Percentiles rank a stretch among this genome's conserved stretches.
Evolutionary conservation across 2,329 filamentous ascomycete genomes (phyloP).

Genomic region (Zymoseptoria ardabiliae): DNA sequence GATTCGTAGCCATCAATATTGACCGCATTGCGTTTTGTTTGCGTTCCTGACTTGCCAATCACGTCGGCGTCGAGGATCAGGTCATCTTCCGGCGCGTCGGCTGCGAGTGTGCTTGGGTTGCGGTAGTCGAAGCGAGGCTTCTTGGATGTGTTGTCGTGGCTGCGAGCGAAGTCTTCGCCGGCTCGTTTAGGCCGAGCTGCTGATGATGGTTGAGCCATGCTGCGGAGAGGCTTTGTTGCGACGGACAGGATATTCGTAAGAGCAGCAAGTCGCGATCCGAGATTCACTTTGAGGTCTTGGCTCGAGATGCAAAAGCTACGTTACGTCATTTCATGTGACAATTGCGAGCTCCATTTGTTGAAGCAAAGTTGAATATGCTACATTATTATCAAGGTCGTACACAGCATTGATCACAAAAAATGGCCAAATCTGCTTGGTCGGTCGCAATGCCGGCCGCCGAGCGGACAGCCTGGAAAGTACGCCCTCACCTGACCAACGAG

Average conservation of each 20-base stretch:
- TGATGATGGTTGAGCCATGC: conserved; percentile 5
- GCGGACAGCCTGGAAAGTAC: neutral
- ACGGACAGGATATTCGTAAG: too few species aligned
- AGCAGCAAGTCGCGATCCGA: neutral
- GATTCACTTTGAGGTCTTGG: neutral
- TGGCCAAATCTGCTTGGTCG: neutral
- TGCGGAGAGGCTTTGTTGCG: too few species aligned
- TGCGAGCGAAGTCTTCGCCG: conserved; percentile 71
- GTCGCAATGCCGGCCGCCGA: neutral
- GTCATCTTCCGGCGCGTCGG: conserved; percentile 69
- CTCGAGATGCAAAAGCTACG: neutral
- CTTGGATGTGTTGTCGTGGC: conserved; percentile 63
- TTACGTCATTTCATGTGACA: neutral
- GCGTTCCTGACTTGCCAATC: conserved; percentile 64
- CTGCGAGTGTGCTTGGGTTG: conserved; percentile 85
- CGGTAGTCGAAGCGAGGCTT: conserved; percentile 89
- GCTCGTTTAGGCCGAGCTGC: conserved; percentile 72
- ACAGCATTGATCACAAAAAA: neutral
- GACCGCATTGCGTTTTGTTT: conserved; percentile 84
- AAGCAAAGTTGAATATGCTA: neutral
- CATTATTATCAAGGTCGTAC: neutral
- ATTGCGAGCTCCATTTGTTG: neutral
- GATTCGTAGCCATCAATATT: conserved; percentile 97
- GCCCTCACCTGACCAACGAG: neutral
- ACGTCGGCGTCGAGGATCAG: conserved; percentile 83